These are phyloP conservation scores for Oldenlandia corymbosa DNA, from an alignment of 257 asterid species.

Conservation along the genomic window DNA sequence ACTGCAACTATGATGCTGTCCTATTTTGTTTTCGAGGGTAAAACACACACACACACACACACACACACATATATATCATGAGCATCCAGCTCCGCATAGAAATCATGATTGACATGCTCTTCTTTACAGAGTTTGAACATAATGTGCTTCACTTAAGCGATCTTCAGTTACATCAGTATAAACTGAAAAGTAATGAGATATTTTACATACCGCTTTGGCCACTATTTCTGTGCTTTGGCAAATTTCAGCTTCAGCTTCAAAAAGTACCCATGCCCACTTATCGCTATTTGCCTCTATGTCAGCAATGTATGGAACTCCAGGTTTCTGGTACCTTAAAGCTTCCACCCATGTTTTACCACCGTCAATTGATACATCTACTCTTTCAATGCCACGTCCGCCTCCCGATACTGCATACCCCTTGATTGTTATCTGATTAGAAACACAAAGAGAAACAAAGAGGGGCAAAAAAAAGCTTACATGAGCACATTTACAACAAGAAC, in stretches of 20 bases:
- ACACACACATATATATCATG: too few relatives aligned
- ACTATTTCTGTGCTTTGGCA: slow-evolving; percentile 58
- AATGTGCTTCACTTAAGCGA: too few relatives aligned
- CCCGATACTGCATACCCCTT: slow-evolving; percentile 96
- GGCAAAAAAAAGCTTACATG: too few relatives aligned
- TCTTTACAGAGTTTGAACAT: background rate
- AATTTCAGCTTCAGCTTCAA: slow-evolving; percentile 73
- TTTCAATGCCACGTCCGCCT: slow-evolving; percentile 95
- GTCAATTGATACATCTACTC: slow-evolving; percentile 79
- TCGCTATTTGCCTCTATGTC: slow-evolving; percentile 51
- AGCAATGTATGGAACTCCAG: slow-evolving; percentile 57
- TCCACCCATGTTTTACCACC: slow-evolving; percentile 94
- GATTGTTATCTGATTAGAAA: slow-evolving; percentile 68
- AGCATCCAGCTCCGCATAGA: background rate
- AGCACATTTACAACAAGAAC: background rate
- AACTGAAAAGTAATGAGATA: background rate
- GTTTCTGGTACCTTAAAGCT: slow-evolving; percentile 72
- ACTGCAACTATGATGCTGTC: too few relatives aligned
- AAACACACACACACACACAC: too few relatives aligned
- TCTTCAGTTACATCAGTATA: background rate
- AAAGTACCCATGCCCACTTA: slow-evolving; percentile 98
- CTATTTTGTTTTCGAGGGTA: too few relatives aligned
- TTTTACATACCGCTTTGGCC: slow-evolving; percentile 80
- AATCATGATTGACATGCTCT: background rate
- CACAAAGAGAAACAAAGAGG: too few relatives aligned